A percentile compares a stretch with the other conserved stretches of the same genome.
These are phyloP conservation scores for Penicillium paneum DNA, from an alignment of 2,329 filamentous ascomycete species.

Conservation along the genomic window DNA sequence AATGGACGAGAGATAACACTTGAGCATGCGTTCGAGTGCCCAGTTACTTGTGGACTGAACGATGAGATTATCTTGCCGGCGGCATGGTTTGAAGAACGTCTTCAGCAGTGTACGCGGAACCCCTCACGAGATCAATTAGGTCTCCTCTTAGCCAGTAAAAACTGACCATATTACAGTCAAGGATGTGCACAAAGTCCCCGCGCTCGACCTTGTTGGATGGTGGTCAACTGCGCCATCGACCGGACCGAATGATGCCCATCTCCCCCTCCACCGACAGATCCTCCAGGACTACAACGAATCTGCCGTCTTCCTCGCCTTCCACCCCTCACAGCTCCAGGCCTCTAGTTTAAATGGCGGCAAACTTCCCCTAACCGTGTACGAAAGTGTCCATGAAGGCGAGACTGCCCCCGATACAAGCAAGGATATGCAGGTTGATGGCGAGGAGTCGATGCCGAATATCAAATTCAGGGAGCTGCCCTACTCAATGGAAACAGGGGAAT, in stretches of 20 bases:
- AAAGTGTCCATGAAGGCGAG: conserved; percentile 74
- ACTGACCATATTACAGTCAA: conserved; percentile 61
- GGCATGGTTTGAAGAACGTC: conserved; percentile 69
- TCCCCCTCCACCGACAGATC: conserved; percentile 76
- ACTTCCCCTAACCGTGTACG: conserved; percentile 86
- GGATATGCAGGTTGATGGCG: conserved; percentile 71
- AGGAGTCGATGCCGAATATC: conserved; percentile 56
- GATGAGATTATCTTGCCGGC: conserved; percentile 62
- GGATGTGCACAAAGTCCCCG: conserved; percentile 78
- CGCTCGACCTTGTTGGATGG: conserved; percentile 87
- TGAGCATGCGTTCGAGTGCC: conserved; percentile 88
- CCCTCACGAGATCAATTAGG: background rate
- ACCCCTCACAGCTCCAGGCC: conserved; percentile 59
- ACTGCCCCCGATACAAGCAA: conserved; percentile 55
- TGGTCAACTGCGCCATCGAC: conserved; percentile 72
- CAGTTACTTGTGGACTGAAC: conserved; percentile 51
- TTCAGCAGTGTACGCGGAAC: conserved; percentile 74
- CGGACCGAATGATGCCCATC: conserved; percentile 65
- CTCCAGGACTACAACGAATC: conserved; percentile 76
- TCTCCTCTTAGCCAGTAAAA: background rate
- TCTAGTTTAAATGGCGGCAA: conserved; percentile 65
- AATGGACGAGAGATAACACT: conserved; percentile 87
- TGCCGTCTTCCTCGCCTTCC: conserved; percentile 82
- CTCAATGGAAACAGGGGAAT: conserved; percentile 87
- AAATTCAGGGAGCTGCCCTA: conserved; percentile 82